phyloP scores from a whole-genome alignment of 1,139 yeast species.

The Geotrichum siamense region DNA sequence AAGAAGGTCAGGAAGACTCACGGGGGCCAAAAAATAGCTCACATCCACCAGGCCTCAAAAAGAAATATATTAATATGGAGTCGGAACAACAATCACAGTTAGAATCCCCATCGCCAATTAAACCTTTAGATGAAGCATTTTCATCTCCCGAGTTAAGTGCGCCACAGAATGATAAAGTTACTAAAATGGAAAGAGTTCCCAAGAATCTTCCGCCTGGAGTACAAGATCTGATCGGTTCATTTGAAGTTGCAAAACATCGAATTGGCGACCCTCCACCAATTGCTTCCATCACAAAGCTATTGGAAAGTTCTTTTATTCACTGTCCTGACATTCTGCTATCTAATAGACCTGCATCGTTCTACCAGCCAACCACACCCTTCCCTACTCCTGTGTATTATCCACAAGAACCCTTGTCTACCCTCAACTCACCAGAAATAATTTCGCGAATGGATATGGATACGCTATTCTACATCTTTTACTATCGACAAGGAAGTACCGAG shows the following conservation, averaged over 20 bases:
- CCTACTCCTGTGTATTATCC: conserved; percentile 92
- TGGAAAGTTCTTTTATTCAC: conserved; percentile 72
- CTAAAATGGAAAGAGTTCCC: conserved; percentile 8
- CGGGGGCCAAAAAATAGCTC: too few relatives aligned
- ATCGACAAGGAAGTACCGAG: conserved; percentile 58
- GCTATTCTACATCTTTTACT: conserved; percentile 85
- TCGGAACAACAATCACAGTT: too few relatives aligned
- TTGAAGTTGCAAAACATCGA: conserved; percentile 42
- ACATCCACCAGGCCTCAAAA: too few relatives aligned
- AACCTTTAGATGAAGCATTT: too few relatives aligned
- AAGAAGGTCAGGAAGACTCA: too few relatives aligned
- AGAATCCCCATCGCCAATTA: too few relatives aligned
- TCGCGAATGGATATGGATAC: conserved; percentile 80
- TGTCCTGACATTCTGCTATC: conserved; percentile 94
- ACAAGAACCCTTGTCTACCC: conserved; percentile 58
- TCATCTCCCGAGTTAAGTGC: too few relatives aligned
- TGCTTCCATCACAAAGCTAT: conserved; percentile 47
- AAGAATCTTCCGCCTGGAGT: conserved; percentile 43
- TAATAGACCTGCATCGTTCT: conserved; percentile 67
- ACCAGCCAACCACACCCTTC: conserved; percentile 76
- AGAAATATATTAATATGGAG: too few relatives aligned
- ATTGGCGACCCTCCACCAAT: conserved; percentile 49
- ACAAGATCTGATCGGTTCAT: conserved; percentile 41
- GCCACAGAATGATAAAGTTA: too few relatives aligned
- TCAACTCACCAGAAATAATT: conserved; percentile 44